Evolutionary conservation across 202 grass and related monocot species (phyloP).

Genomic region (Panicum hallii): DNA sequence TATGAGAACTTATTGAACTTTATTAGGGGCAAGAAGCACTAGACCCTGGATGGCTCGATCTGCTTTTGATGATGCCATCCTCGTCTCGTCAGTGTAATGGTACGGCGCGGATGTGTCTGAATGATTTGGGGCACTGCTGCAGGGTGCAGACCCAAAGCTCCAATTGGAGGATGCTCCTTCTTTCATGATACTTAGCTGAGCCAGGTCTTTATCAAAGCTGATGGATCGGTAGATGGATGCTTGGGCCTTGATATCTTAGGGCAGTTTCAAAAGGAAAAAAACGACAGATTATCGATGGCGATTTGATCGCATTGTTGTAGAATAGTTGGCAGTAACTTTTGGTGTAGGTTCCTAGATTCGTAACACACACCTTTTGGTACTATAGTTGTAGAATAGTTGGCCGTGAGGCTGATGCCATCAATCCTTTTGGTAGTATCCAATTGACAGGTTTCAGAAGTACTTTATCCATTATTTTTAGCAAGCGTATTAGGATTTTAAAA

Average conservation of each 20-base stretch:
- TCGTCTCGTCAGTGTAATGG: not conserved
- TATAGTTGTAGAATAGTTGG: too few relatives aligned
- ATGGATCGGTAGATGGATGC: not conserved
- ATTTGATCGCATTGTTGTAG: not conserved
- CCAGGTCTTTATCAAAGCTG: slow-evolving; percentile 46
- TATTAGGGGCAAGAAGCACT: not conserved
- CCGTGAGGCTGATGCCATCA: not conserved
- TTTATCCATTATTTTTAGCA: too few relatives aligned
- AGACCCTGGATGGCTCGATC: slow-evolving; percentile 20
- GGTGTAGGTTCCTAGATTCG: not conserved
- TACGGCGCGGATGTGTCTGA: slow-evolving; percentile 25
- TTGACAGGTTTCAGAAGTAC: too few relatives aligned
- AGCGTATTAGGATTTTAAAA: not conserved
- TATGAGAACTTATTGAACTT: too few relatives aligned
- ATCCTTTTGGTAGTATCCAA: too few relatives aligned
- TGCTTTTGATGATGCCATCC: slow-evolving; percentile 43
- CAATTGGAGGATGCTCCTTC: slow-evolving; percentile 7
- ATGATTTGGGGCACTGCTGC: slow-evolving; percentile 35
- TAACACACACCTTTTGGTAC: not conserved
- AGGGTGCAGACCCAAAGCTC: slow-evolving; percentile 15
- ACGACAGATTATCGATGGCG: not conserved
- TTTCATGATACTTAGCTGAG: slow-evolving; percentile 6
- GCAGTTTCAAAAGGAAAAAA: not conserved
- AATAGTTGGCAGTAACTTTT: not conserved
- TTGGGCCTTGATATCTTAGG: not conserved